Base-by-base conservation (phyloP, 2,329 filamentous ascomycete species). In the Botrytis aclada region DNA sequence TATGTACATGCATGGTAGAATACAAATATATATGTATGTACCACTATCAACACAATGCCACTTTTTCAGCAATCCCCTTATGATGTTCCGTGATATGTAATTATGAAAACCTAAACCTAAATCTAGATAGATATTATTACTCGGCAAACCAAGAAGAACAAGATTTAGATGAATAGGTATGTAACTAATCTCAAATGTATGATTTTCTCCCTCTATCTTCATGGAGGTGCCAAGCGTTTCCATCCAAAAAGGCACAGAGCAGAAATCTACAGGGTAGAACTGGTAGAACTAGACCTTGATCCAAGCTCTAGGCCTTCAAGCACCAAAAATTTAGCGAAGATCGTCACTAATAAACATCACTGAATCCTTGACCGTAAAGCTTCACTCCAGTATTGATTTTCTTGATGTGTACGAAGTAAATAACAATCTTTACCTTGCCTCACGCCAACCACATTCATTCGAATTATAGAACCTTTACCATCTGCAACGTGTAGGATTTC, bases 321-420 rank as follows among this genome's bases (percentile, higher is more conserved):
- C 34, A 41, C 41, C n/a, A 32, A 56, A 7, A 10, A 14, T 69
- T 58, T 69, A 69, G 65, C 65, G 65, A 69, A 69, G 47, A 69
- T 69, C 47, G 37, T 56, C 65, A 58, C 65, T 69, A 62, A 54
- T 54, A 54, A 56, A 56, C 47, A 56, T 69, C 65, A 69, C 51
- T 67, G 34, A 56, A 67, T 41, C 18, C 47, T 67, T 67, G 65
- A 56, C 47, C 37, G 6, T 32, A 56, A 67, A 67, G 65, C 65
- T n/a, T 67, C 65, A 56, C 37, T 56, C 18, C 47, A 69, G 25
- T 41, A 41, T 16, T 56, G 56, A 71, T 41, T 34, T 63, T 20
- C 34, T 10, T 10, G 14, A 10, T 39, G 47, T 56, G 37, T n/a
- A 39, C 22, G 20, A 37, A 61, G 45, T 56, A 67, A 32, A 41